Conservation (phyloP, 2,329 filamentous ascomycete genomes). For the Aspergillus piperis region DNA sequence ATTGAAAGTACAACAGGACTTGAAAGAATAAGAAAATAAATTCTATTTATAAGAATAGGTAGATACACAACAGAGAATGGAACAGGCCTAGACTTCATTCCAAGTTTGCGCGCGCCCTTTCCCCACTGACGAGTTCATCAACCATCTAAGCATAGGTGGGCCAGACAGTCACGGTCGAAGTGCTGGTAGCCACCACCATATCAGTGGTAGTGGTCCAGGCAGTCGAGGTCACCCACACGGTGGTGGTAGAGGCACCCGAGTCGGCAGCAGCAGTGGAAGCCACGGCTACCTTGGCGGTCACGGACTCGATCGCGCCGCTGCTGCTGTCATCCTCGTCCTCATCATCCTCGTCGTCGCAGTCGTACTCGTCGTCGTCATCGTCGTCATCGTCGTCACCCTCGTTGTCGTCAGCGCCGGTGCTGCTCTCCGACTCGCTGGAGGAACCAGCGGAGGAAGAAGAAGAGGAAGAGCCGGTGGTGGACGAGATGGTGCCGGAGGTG, state of each 20-base stretch:
- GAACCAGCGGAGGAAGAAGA: background rate
- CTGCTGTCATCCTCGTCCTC: background rate
- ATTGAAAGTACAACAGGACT: too few relatives aligned
- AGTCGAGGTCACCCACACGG: constrained; percentile 8
- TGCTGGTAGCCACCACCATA: constrained; percentile 11
- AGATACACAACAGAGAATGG: background rate
- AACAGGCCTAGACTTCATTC: background rate
- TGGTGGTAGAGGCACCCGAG: constrained; percentile 4
- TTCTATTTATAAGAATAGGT: background rate
- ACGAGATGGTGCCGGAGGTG: background rate
- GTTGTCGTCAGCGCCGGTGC: background rate
- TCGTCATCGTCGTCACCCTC: background rate
- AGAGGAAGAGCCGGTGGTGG: background rate
- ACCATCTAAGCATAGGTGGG: constrained; percentile 8
- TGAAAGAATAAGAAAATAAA: background rate
- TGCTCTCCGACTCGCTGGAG: background rate
- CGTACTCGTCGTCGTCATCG: constrained; percentile 2
- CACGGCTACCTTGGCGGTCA: background rate
- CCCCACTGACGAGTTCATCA: background rate
- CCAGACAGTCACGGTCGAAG: constrained; percentile 12
- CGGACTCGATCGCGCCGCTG: background rate
- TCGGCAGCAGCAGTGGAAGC: background rate
- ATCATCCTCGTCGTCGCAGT: background rate
- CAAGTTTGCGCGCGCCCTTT: too few relatives aligned
- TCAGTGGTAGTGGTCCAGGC: constrained; percentile 9